These are phyloP conservation scores for Gentiana straminea DNA, from an alignment of 257 asterid species.

Conservation along the genomic window DNA sequence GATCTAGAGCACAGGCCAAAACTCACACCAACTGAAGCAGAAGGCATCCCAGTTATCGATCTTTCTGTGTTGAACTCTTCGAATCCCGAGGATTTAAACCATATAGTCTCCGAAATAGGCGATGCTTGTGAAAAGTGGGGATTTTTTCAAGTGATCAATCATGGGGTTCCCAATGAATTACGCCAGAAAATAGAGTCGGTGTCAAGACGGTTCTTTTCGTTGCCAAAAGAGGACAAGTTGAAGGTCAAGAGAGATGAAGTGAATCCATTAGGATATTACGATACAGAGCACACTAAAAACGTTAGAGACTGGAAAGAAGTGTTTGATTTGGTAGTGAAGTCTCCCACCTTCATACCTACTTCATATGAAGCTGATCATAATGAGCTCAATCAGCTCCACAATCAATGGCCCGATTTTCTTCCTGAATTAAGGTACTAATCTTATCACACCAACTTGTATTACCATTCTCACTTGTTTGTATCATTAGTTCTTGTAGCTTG, in stretches of 20 bases:
- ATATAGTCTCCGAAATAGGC: slow-evolving; percentile 36
- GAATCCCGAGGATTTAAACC: slow-evolving; percentile 9
- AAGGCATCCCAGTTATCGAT: slow-evolving; percentile 59
- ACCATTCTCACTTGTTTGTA: too few species aligned
- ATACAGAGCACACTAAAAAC: slow-evolving; percentile 54
- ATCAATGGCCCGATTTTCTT: slow-evolving; percentile 45
- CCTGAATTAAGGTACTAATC: slow-evolving; percentile 31
- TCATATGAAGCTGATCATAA: slow-evolving; percentile 38
- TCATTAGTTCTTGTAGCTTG: too few species aligned
- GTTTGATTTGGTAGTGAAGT: slow-evolving; percentile 42
- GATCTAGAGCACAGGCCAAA: slow-evolving; percentile 56
- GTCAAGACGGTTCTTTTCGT: slow-evolving; percentile 38
- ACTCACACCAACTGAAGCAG: slow-evolving; percentile 21
- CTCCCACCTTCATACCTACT: slow-evolving; percentile 33
- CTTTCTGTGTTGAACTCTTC: slow-evolving; percentile 24
- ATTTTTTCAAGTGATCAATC: slow-evolving; percentile 71
- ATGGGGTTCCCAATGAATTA: slow-evolving; percentile 48
- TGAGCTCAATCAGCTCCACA: slow-evolving; percentile 22
- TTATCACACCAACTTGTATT: too few species aligned
- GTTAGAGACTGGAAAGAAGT: slow-evolving; percentile 78
- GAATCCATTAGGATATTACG: slow-evolving; percentile 49
- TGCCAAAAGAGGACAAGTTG: slow-evolving; percentile 47
- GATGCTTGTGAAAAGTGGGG: slow-evolving; percentile 62
- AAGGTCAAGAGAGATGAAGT: slow-evolving; percentile 36
- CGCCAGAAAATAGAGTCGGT: slow-evolving; percentile 40